These are phyloP conservation scores for Gleditsia sinensis DNA, from an alignment of 306 rosid genomes.

Conservation along the genomic window DNA sequence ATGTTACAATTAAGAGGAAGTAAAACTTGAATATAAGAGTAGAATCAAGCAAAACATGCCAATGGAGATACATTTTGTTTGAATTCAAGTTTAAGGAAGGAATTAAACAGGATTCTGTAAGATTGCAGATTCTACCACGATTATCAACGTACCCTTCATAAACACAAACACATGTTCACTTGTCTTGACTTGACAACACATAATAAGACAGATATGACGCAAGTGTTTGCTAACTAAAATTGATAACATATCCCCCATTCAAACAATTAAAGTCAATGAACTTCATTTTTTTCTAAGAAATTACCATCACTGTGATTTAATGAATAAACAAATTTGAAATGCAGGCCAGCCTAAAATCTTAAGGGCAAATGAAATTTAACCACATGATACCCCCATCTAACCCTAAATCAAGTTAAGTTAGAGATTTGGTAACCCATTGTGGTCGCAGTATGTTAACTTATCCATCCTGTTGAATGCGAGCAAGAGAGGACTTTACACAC, in stretches of 20 bases:
- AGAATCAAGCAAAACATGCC: slow-evolving; percentile 17
- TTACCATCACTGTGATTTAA: neutral
- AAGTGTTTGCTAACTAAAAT: neutral
- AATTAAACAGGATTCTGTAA: neutral
- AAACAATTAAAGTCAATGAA: neutral
- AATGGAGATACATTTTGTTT: neutral
- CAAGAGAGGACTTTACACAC: neutral
- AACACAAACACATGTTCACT: slow-evolving; percentile 2
- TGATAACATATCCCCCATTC: neutral
- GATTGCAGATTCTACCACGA: neutral
- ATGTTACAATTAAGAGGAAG: neutral
- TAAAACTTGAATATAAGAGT: neutral
- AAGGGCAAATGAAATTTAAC: neutral
- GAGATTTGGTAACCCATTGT: neutral
- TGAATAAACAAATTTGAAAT: slow-evolving; percentile 1
- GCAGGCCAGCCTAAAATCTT: slow-evolving; percentile 6
- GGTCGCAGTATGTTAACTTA: neutral
- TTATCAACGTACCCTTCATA: neutral
- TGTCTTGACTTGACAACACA: neutral
- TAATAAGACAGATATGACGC: neutral
- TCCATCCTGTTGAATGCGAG: neutral
- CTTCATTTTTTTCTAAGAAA: neutral
- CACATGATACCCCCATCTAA: neutral
- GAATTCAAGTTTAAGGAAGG: neutral
- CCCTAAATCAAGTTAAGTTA: neutral